These are phyloP conservation scores for Calocybe indica DNA, from an alignment of 768 basidiomycete genomes.

Conservation along the genomic window DNA sequence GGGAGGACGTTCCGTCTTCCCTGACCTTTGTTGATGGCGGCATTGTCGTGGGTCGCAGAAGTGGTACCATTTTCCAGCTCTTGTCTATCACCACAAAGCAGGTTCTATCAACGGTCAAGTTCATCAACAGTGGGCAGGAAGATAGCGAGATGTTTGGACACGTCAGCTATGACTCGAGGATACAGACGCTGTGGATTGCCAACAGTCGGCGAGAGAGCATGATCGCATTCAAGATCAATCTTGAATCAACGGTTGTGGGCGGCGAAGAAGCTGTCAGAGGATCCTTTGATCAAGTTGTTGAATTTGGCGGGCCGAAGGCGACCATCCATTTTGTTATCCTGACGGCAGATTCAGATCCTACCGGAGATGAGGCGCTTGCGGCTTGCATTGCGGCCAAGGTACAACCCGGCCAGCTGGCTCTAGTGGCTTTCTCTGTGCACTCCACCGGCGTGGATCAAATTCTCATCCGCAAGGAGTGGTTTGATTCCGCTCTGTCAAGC, in stretches of 20 bases:
- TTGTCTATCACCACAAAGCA: slow-evolving; percentile 69
- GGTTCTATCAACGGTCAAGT: slow-evolving; percentile 74
- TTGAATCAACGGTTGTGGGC: slow-evolving; percentile 53
- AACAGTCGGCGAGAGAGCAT: slow-evolving; percentile 82
- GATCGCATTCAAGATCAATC: slow-evolving; percentile 70
- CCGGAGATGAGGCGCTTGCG: slow-evolving; percentile 77
- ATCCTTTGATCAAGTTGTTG: slow-evolving; percentile 76
- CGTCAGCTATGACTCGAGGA: slow-evolving; percentile 76
- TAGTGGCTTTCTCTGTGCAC: slow-evolving; percentile 87
- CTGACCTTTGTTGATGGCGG: slow-evolving; percentile 82
- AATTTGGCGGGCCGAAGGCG: slow-evolving; percentile 78
- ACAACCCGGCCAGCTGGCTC: slow-evolving; percentile 66
- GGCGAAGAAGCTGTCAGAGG: slow-evolving; percentile 60
- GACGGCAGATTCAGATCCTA: slow-evolving; percentile 77
- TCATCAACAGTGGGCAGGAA: slow-evolving; percentile 62
- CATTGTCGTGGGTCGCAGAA: slow-evolving; percentile 78
- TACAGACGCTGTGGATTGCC: slow-evolving; percentile 84
- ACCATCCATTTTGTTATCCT: slow-evolving; percentile 89
- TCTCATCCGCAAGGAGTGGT: slow-evolving; percentile 83
- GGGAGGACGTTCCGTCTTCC: slow-evolving; percentile 78
- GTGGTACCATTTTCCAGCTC: slow-evolving; percentile 80
- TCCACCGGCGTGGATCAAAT: slow-evolving; percentile 87
- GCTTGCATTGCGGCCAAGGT: slow-evolving; percentile 82
- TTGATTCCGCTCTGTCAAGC: slow-evolving; percentile 55
- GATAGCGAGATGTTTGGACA: slow-evolving; percentile 88